Evolutionary conservation across 108 stramenopile genomes (phyloP).

Genomic region (Aurantiochytrium sp.): DNA sequence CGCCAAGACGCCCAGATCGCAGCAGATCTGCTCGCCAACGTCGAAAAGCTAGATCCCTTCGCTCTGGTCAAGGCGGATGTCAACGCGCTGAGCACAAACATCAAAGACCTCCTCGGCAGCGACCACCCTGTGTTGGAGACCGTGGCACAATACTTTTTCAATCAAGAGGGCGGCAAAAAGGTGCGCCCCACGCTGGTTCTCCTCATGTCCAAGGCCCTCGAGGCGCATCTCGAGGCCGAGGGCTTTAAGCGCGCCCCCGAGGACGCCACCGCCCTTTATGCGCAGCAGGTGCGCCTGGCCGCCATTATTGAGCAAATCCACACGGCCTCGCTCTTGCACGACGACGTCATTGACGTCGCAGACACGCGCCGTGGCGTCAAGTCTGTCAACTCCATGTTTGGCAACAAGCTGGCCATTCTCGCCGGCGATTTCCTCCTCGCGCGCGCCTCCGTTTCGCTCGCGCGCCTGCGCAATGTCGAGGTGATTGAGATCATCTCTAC

Average conservation of each 20-base stretch:
- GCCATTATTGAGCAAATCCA: slow-evolving; percentile 98
- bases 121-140: slow-evolving; percentile 91
- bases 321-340: slow-evolving; percentile 91
- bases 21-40: background rate
- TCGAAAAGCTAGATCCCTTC: slow-evolving; percentile 38
- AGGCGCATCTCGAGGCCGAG: background rate
- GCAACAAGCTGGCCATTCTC: slow-evolving; percentile 96
- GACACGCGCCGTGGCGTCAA: slow-evolving; percentile 83
- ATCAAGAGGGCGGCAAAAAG: slow-evolving; percentile 79
- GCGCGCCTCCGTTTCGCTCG: slow-evolving; percentile 79
- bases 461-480: slow-evolving; percentile 81
- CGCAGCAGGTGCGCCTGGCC: slow-evolving; percentile 77
- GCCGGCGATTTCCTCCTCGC: slow-evolving; percentile 97
- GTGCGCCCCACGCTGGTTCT: slow-evolving; percentile 52
- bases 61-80: slow-evolving; percentile 59
- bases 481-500: slow-evolving; percentile 92
- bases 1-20: background rate
- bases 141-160: slow-evolving; percentile 95
- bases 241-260: background rate
- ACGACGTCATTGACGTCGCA: slow-evolving; percentile 95
- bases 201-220: background rate
- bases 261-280: background rate
- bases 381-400: slow-evolving; percentile 82
- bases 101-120: slow-evolving; percentile 87
- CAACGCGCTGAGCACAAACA: slow-evolving; percentile 80